These are phyloP conservation scores for Endothia cerciana DNA, from an alignment of 2,329 filamentous ascomycete species.

Conservation along the genomic window DNA sequence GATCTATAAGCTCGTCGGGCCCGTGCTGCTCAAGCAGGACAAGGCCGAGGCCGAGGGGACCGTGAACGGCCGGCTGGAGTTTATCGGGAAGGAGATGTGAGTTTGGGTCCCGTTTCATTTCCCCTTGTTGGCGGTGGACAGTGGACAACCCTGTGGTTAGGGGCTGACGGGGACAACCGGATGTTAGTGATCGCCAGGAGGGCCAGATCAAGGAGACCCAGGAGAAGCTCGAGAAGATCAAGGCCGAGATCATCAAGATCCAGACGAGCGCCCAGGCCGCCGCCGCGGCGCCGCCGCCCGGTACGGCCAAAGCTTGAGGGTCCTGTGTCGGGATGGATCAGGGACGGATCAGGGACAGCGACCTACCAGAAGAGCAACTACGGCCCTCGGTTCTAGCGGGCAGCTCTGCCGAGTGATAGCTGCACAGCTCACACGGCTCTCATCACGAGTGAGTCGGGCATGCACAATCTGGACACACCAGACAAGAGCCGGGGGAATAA, in stretches of 20 bases:
- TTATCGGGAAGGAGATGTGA: conserved; percentile 92
- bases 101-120: conserved; percentile 37
- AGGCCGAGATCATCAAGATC: conserved; percentile 61
- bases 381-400: not conserved
- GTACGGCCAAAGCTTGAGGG: conserved; percentile 36
- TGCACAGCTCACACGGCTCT: not conserved
- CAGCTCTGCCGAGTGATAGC: not conserved
- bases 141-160: not conserved
- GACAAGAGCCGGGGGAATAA: not conserved
- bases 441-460: not conserved
- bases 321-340: conserved; percentile 20
- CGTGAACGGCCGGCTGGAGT: conserved; percentile 87
- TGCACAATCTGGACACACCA: not conserved
- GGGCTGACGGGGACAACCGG: conserved; percentile 32
- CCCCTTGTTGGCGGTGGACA: not conserved
- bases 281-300: conserved; percentile 35
- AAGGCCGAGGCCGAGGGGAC: conserved; percentile 87
- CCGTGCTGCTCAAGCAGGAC: conserved; percentile 92
- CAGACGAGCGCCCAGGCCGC: conserved; percentile 49
- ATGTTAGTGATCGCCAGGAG: conserved; percentile 45
- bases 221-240: conserved; percentile 61
- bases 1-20: conserved; percentile 95
- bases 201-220: conserved; percentile 59
- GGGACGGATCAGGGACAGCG: not conserved
- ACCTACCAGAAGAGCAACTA: not conserved